Percentiles rank a stretch among this genome's conserved stretches.
Evolutionary conservation across 139 green algal genomes (phyloP).

Genomic region (Chlamydomonas eustigma): DNA sequence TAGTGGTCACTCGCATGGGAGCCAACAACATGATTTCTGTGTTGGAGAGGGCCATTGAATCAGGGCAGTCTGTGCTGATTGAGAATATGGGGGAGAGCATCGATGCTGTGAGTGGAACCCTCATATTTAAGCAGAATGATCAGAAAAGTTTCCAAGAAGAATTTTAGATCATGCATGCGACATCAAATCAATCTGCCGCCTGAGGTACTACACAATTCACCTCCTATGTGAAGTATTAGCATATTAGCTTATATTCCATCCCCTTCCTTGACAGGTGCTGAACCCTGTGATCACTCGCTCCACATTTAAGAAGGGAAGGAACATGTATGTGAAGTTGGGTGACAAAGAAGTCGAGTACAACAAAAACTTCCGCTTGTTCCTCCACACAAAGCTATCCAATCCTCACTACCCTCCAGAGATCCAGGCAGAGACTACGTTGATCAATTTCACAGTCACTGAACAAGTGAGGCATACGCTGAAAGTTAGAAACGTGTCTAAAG

Average conservation of each 20-base stretch:
- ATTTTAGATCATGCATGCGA: too few relatives aligned
- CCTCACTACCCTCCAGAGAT: conserved; percentile 84
- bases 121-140: too few relatives aligned
- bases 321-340: conserved; percentile 74
- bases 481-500: too few relatives aligned
- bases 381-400: conserved; percentile 90
- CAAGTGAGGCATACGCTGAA: conserved; percentile 16
- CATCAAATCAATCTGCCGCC: too few relatives aligned
- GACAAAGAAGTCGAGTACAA: conserved; percentile 86
- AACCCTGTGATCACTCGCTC: conserved; percentile 80
- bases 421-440: conserved; percentile 82
- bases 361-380: conserved; percentile 78
- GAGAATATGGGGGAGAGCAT: conserved; percentile 87
- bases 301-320: conserved; percentile 85
- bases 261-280: too few relatives aligned
- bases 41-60: conserved; percentile 80
- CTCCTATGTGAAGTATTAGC: too few relatives aligned
- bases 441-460: conserved; percentile 87
- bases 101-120: conserved; percentile 65
- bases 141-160: too few relatives aligned
- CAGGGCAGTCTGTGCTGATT: conserved; percentile 71
- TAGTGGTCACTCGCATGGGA: conserved; percentile 76
- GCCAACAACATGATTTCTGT: conserved; percentile 59
- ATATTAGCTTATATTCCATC: too few relatives aligned
- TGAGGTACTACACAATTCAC: too few relatives aligned